Base-by-base conservation (phyloP, 768 basidiomycete genomes). In the Naganishia friedmannii region DNA sequence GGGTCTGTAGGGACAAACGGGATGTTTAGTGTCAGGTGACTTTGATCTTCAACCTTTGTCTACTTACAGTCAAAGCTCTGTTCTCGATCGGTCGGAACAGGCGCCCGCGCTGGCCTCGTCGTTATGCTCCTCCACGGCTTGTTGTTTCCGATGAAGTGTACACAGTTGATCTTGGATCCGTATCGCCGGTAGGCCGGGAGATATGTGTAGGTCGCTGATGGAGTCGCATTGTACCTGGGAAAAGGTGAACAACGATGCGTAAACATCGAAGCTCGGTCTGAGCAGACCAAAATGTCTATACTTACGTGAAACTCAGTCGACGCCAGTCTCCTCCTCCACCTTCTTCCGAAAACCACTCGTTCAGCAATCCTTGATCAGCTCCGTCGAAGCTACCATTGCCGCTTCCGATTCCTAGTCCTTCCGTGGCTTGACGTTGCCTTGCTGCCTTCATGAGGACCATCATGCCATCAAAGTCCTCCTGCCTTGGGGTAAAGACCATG, bases 341-440 rank as follows among this genome's bases (percentile, higher is more conserved):
- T 74, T 79, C 80, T 54, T 80, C 77, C 0, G 77, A 75, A 73
- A 82, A 83, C 78, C 74, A 97, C 83, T 98, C 94, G 76, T 98
- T 98, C 73, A 98, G 85, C 72, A 97, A 83, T 19, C 96, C 96
- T 80, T 99, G 96, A 82, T 99, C 96, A n/a, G 93, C 96, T 10
- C 96, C 96, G 77, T 97, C 95, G 89, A 94, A 97, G 54, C 88
- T 89, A 19, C 93, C 95, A 75, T 89, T 89, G 21, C 77, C 77
- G 19, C 32, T 66, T 15, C 37, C 67, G 31, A 60, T 70, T 21
- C 39, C 68, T 23, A 71, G 63, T 7, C 51, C 67, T 32, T 72
- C 73, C 21, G 73, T 68, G 21, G 69, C 73, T 13, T 58, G 19
- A 31, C 68, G 57, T 12, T 46, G 74, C 76, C 23, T 75, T 0